These are phyloP conservation scores for Suillus americanus DNA, from an alignment of 768 basidiomycete species.

Conservation along the genomic window DNA sequence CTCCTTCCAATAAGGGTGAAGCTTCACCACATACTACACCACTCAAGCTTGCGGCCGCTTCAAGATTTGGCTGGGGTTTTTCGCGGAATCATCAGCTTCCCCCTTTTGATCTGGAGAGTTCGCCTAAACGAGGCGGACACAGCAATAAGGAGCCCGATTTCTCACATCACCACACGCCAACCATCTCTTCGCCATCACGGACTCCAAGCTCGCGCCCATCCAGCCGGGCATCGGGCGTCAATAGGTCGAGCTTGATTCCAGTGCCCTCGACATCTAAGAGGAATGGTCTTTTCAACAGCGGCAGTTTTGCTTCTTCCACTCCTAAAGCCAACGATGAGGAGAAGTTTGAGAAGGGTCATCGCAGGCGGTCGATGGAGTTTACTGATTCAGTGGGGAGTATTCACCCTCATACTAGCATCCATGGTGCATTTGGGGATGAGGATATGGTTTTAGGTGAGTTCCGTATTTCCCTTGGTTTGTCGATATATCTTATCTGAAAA, in stretches of 20 bases:
- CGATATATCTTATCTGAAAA: background rate
- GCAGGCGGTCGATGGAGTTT: slow-evolving; percentile 27
- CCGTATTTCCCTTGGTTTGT: background rate
- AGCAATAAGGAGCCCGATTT: slow-evolving; percentile 2
- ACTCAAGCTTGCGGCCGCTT: slow-evolving; percentile 21
- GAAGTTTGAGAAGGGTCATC: slow-evolving; percentile 26
- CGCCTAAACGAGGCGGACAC: slow-evolving; percentile 11
- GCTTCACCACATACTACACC: slow-evolving; percentile 8
- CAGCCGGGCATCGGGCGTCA: slow-evolving; percentile 23
- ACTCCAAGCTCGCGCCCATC: slow-evolving; percentile 24
- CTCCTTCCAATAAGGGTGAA: background rate
- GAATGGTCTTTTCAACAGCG: slow-evolving; percentile 13
- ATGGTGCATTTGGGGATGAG: slow-evolving; percentile 17
- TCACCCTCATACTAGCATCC: slow-evolving; percentile 19
- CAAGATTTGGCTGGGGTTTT: slow-evolving; percentile 42
- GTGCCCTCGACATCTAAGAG: slow-evolving; percentile 40
- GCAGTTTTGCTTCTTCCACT: slow-evolving; percentile 8
- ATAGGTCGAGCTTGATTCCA: slow-evolving; percentile 43
- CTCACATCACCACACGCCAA: slow-evolving; percentile 11
- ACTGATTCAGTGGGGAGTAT: slow-evolving; percentile 23
- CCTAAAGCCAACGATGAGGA: slow-evolving; percentile 15
- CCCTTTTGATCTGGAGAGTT: slow-evolving; percentile 38
- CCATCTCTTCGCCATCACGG: slow-evolving; percentile 21
- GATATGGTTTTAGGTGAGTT: slow-evolving; percentile 21
- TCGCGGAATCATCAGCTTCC: slow-evolving; percentile 37